Evolutionary conservation across 2,329 filamentous ascomycete species (phyloP).

Genomic region (Lecanicillium sp.): DNA sequence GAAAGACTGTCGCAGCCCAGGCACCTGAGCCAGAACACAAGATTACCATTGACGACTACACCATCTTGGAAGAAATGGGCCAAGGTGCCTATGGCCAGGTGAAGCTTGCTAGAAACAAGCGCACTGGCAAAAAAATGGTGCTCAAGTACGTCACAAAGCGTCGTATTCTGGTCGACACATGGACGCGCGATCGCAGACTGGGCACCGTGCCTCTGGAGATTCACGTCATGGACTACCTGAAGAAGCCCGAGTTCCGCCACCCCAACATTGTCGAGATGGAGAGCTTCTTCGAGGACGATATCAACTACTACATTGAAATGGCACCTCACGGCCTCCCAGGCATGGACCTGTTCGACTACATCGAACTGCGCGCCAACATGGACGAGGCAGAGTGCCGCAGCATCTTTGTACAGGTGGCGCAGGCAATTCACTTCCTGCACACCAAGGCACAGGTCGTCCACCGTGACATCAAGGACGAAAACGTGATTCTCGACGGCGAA

Average conservation of each 20-base stretch:
- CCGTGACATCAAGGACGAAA: slow-evolving; percentile 98
- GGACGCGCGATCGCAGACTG: slow-evolving; percentile 87
- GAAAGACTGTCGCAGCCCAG: slow-evolving; percentile 25
- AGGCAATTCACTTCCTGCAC: slow-evolving; percentile 86
- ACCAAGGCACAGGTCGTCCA: slow-evolving; percentile 88
- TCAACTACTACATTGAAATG: slow-evolving; percentile 99
- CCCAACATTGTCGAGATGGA: slow-evolving; percentile 69
- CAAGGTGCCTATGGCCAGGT: slow-evolving; percentile 97
- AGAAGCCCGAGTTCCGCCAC: slow-evolving; percentile 62
- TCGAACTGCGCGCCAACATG: slow-evolving; percentile 94
- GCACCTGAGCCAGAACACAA: slow-evolving; percentile 46
- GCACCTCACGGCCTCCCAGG: slow-evolving; percentile 88
- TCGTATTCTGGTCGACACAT: slow-evolving; percentile 94
- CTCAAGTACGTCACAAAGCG: slow-evolving; percentile 97
- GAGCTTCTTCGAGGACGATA: slow-evolving; percentile 70
- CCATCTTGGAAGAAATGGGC: slow-evolving; percentile 95
- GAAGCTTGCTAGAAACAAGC: slow-evolving; percentile 84
- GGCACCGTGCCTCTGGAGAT: slow-evolving; percentile 96
- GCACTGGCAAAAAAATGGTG: slow-evolving; percentile 75
- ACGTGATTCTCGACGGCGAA: slow-evolving; percentile 91
- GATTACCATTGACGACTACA: slow-evolving; percentile 84
- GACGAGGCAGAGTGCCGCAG: slow-evolving; percentile 88
- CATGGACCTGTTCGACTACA: slow-evolving; percentile 99
- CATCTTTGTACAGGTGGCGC: slow-evolving; percentile 90
- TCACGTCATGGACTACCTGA: slow-evolving; percentile 89